Evolutionary conservation across 164 flowering plant species (phyloP).

Genomic region (Chloranthus sessilifolius): DNA sequence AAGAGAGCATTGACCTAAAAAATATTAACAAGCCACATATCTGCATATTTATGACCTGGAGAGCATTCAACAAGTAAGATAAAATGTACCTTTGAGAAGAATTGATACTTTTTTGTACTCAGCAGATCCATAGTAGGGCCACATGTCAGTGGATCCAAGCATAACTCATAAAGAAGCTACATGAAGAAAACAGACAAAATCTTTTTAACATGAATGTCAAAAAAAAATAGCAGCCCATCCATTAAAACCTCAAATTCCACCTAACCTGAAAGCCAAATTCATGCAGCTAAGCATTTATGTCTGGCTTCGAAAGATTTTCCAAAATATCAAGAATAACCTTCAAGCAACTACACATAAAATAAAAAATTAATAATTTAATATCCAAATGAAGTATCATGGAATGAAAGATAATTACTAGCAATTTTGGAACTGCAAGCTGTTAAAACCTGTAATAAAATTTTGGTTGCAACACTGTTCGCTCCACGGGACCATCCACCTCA

Average conservation of each 20-base stretch:
- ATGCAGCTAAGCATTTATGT: conserved; percentile 76
- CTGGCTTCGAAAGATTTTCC: conserved; percentile 77
- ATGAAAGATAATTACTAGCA: not conserved
- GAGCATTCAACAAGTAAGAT: too few relatives aligned
- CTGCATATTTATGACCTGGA: too few relatives aligned
- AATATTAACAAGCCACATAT: too few relatives aligned
- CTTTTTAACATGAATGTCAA: not conserved
- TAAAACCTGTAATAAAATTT: conserved; percentile 92
- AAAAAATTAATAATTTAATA: not conserved
- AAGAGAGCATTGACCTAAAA: too few relatives aligned
- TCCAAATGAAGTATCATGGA: not conserved
- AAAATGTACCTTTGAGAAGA: conserved; percentile 92
- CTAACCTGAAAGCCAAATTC: conserved; percentile 94
- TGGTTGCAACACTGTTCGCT: conserved; percentile 81
- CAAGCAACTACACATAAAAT: conserved; percentile 62
- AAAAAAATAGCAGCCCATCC: not conserved
- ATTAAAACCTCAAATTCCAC: not conserved
- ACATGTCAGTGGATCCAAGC: conserved; percentile 83
- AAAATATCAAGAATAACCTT: conserved; percentile 90
- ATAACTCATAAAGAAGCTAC: conserved; percentile 87
- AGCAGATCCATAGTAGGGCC: conserved; percentile 77
- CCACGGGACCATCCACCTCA: conserved; percentile 76
- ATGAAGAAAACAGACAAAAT: conserved; percentile 18
- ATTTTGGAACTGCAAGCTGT: conserved; percentile 7
- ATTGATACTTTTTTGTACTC: conserved; percentile 69